phyloP scores from a whole-genome alignment of 2,329 filamentous ascomycete genomes.

The Trichoderma sp. region DNA sequence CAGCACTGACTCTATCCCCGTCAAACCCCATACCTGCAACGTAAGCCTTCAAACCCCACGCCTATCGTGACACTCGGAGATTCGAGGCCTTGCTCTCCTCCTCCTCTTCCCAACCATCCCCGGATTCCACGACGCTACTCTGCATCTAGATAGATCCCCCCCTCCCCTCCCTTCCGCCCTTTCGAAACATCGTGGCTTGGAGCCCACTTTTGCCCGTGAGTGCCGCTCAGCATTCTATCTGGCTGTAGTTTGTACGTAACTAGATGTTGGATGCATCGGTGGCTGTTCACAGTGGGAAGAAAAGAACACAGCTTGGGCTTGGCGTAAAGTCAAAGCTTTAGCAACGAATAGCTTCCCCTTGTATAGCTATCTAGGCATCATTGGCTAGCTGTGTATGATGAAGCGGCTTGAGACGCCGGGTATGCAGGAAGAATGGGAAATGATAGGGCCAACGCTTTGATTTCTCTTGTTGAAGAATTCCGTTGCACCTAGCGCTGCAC shows the following conservation, averaged over 20 bases:
- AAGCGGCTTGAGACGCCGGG: neutral
- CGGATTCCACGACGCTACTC: neutral
- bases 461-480: neutral
- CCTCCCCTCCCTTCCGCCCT: neutral
- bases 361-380: neutral
- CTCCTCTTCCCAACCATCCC: neutral
- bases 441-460: neutral
- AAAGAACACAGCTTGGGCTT: neutral
- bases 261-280: neutral
- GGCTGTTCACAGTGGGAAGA: neutral
- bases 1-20: neutral
- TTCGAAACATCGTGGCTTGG: neutral
- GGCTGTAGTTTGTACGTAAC: neutral
- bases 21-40: neutral
- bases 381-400: neutral
- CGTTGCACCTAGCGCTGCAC: slow-evolving; percentile 4
- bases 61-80: neutral
- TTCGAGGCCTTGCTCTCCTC: neutral
- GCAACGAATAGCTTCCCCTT: neutral
- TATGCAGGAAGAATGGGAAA: neutral
- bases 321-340: neutral
- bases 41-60: neutral
- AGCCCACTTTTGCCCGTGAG: slow-evolving; percentile 14
- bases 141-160: neutral
- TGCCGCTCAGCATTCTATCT: slow-evolving; percentile 13